Percentiles rank a stretch among this genome's conserved stretches.
Conservation (phyloP, 306 rosid species). For the Trifolium dubium region DNA sequence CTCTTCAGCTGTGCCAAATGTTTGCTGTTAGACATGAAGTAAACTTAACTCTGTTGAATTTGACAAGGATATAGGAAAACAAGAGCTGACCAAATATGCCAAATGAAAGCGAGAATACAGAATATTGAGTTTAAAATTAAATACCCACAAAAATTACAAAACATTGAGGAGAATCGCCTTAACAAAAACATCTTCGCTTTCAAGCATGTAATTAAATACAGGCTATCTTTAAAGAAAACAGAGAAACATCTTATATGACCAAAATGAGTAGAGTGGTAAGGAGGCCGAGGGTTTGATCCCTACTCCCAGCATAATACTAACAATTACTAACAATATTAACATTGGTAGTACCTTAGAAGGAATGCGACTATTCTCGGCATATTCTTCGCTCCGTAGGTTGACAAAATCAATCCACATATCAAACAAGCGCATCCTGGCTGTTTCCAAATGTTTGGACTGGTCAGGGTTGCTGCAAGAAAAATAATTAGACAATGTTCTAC, state of each 20-base stretch:
- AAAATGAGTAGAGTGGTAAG: neutral
- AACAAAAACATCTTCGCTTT: conserved; percentile 3
- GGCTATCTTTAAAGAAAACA: conserved; percentile 12
- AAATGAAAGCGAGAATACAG: conserved; percentile 8
- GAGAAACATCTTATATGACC: conserved; percentile 10
- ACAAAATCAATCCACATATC: conserved; percentile 94
- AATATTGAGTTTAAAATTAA: too few relatives aligned
- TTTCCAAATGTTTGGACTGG: conserved; percentile 97
- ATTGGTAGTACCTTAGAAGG: conserved; percentile 63
- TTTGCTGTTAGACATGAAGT: conserved; percentile 66
- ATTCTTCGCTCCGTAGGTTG: conserved; percentile 87
- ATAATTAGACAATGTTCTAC: neutral
- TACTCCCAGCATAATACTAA: too few relatives aligned
- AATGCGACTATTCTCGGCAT: conserved; percentile 86
- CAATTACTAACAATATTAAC: too few relatives aligned
- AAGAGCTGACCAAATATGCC: conserved; percentile 21
- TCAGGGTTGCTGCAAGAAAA: conserved; percentile 82
- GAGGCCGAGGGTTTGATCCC: too few relatives aligned
- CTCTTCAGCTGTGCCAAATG: conserved; percentile 82
- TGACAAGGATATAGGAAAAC: conserved; percentile 14
- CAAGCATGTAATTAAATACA: conserved; percentile 14
- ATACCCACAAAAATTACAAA: conserved; percentile 9
- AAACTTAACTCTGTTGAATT: conserved; percentile 30
- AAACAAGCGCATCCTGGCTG: conserved; percentile 90
- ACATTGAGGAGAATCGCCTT: neutral